Base-by-base conservation (phyloP, 345 rosid species). In the Cardamine resedifolia region DNA sequence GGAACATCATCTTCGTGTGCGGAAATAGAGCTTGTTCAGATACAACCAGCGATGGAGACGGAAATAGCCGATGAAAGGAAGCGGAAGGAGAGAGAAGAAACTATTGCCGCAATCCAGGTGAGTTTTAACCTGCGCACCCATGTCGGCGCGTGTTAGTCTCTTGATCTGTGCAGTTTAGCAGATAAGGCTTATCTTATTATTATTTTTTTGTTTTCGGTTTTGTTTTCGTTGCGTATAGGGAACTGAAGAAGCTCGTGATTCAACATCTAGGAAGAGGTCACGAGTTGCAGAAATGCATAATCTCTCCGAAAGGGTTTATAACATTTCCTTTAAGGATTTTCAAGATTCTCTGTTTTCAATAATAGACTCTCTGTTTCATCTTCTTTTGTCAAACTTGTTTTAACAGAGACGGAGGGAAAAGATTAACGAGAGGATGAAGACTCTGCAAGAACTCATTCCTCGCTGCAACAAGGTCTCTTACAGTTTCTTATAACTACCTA, bases 261-360 rank as follows among this genome's bases (percentile, higher is more conserved):
- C 90, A 59, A 57, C 85, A 28, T 82, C 89, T n/a, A 69, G 85
- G 23, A 89, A 89, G 81, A 88, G 91, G 66, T 83, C 89, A 48
- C 88, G 98, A 19, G 90, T 95, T 64, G 92, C 96, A 5, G 95
- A 94, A 79, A 87, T 89, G 78, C 98, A 94, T 79, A 91, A 89
- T 45, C 80, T 84, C 63, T 83, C 95, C 2, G 96, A 94, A 70
- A 85, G 89, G 94, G 98, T 90, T 31, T 31, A 90, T 23, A 7
- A 38, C 0, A 6, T 49, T 23, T 26, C 21, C 50, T 47, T 3
- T 18, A 38, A 38, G 5, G 15, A 28, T 5, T 19, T 21, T 15
- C 20, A 51, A 16, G 23, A 11, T 56, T 57, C 11, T 8, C 20
- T 7, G 59, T 68, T 59, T 59, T 19, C 33, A 44, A 30, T 10